phyloP scores from a whole-genome alignment of 495 filamentous ascomycete genomes.

The Penicillium cinerascens region DNA sequence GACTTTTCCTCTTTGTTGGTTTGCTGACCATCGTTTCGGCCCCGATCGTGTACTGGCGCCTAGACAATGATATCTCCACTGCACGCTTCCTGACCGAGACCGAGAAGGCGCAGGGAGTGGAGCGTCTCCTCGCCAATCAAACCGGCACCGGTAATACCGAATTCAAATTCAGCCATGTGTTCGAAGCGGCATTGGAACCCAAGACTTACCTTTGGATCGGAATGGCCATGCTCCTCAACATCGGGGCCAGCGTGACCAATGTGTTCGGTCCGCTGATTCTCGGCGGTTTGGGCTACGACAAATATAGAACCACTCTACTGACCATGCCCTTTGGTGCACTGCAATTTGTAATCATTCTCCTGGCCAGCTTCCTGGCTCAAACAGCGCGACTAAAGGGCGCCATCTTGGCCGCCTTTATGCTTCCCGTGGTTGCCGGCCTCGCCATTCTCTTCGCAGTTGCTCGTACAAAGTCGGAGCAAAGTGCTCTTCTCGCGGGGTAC shows the following conservation, averaged over 20 bases:
- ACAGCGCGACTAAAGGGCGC: constrained; percentile 49
- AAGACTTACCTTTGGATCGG: constrained; percentile 49
- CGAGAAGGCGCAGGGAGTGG: constrained; percentile 57
- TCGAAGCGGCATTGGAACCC: constrained; percentile 44
- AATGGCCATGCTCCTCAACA: constrained; percentile 57
- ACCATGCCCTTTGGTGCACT: constrained; percentile 51
- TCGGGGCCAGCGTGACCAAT: constrained; percentile 58
- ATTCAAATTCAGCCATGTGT: constrained; percentile 45
- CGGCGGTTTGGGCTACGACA: constrained; percentile 56
- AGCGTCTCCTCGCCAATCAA: constrained; percentile 60
- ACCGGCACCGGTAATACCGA: constrained; percentile 51
- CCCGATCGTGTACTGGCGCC: constrained; percentile 40
- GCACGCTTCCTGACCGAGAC: constrained; percentile 59
- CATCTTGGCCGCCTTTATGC: constrained; percentile 44
- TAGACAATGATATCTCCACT: constrained; percentile 47
- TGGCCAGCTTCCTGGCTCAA: constrained; percentile 45
- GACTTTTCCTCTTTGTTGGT: constrained; percentile 46
- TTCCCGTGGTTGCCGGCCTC: constrained; percentile 56
- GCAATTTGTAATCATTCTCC: constrained; percentile 42
- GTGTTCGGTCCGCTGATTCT: constrained; percentile 60
- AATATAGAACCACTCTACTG: constrained; percentile 49
- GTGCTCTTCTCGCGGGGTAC: constrained; percentile 52
- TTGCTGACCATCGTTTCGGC: constrained; percentile 45
- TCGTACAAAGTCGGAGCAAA: constrained; percentile 34
- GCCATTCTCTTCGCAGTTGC: constrained; percentile 53